Conservation (phyloP, 2,329 filamentous ascomycete genomes). For the Phaeosphaeriaceae sp. region DNA sequence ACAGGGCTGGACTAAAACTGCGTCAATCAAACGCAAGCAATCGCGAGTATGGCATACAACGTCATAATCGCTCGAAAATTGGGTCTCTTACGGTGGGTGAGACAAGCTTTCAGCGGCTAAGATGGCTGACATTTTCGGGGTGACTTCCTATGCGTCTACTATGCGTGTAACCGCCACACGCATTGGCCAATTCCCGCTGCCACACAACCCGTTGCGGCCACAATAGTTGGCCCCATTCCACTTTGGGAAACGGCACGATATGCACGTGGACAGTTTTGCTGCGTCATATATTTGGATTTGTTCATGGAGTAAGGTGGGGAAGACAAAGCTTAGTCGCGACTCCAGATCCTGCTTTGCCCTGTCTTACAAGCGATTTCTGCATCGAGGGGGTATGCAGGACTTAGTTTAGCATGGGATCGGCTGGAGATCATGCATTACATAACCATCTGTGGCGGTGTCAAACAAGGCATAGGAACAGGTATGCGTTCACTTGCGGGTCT, state of each 20-base stretch:
- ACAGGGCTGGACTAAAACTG: constrained; percentile 9
- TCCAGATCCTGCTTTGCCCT: constrained; percentile 29
- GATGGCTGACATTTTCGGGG: too few species aligned
- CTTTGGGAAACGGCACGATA: constrained; percentile 13
- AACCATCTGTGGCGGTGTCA: constrained; percentile 25
- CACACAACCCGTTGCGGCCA: constrained; percentile 12
- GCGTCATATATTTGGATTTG: constrained; percentile 32
- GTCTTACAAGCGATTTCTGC: constrained; percentile 7
- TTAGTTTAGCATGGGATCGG: constrained; percentile 4
- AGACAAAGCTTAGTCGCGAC: constrained; percentile 30
- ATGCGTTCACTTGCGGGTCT: constrained; percentile 20
- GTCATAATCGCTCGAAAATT: constrained; percentile 16
- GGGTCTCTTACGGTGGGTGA: constrained; percentile 1
- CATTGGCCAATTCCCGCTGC: constrained; percentile 21
- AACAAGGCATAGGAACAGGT: constrained; percentile 13
- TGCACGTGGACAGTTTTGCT: constrained; percentile 23
- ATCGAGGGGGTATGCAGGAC: constrained; percentile 1
- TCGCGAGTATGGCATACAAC: constrained; percentile 17
- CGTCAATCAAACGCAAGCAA: constrained; percentile 12
- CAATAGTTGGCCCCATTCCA: constrained; percentile 12
- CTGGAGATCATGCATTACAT: constrained; percentile 13
- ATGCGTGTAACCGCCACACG: constrained; percentile 17
- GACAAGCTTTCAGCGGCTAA: constrained; percentile 4
- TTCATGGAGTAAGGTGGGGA: constrained; percentile 27
- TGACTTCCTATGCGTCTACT: background rate